Evolutionary conservation across 2,329 filamentous ascomycete species (phyloP).

Genomic region (Microsporum audouinii): DNA sequence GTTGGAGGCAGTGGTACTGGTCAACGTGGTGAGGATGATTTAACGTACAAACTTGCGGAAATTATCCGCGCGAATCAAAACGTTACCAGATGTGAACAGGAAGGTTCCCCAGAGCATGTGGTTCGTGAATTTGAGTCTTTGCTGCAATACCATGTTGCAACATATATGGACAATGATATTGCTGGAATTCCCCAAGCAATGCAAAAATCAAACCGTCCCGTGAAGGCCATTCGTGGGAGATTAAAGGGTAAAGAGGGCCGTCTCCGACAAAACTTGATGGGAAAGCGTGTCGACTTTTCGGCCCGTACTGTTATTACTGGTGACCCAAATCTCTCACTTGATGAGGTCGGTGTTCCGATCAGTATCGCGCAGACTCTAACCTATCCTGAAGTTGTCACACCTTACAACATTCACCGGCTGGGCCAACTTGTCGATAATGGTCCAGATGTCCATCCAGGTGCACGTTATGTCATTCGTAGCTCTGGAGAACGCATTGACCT

Average conservation of each 20-base stretch:
- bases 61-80: slow-evolving; percentile 97
- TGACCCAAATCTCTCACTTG: slow-evolving; percentile 89
- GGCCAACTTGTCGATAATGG: slow-evolving; percentile 84
- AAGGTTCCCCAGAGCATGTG: slow-evolving; percentile 86
- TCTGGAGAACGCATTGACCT: slow-evolving; percentile 92
- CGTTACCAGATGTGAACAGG: slow-evolving; percentile 77
- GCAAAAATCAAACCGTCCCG: slow-evolving; percentile 91
- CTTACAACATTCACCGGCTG: slow-evolving; percentile 91
- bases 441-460: slow-evolving; percentile 87
- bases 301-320: slow-evolving; percentile 99
- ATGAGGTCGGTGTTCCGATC: slow-evolving; percentile 92
- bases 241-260: slow-evolving; percentile 98
- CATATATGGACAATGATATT: slow-evolving; percentile 99
- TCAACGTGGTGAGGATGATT: slow-evolving; percentile 90
- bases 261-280: slow-evolving; percentile 97
- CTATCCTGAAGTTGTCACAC: slow-evolving; percentile 93
- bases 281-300: slow-evolving; percentile 98
- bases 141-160: slow-evolving; percentile 94
- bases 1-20: slow-evolving; percentile 90
- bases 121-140: slow-evolving; percentile 81
- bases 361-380: slow-evolving; percentile 88
- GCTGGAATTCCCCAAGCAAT: slow-evolving; percentile 86
- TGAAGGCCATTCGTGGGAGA: slow-evolving; percentile 92
- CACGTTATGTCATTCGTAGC: slow-evolving; percentile 88
- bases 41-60: slow-evolving; percentile 98